These are phyloP conservation scores for Phytophthora multivora DNA, from an alignment of 352 stramenopile species.

Conservation along the genomic window DNA sequence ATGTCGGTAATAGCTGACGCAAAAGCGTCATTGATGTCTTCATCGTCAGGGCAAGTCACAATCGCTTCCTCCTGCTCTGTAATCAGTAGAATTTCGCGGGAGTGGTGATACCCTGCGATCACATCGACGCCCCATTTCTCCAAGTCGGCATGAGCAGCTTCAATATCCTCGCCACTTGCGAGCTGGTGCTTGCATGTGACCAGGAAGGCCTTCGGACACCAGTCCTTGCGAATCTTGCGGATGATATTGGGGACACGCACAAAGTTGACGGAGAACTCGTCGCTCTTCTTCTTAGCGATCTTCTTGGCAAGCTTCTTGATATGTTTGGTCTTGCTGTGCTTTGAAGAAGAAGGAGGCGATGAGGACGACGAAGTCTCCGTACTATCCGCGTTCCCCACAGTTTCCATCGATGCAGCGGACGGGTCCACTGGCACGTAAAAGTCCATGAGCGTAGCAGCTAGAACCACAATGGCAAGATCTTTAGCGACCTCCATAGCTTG, in stretches of 20 bases:
- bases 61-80: conserved; percentile 84
- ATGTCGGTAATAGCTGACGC: conserved; percentile 72
- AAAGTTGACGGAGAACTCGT: conserved; percentile 81
- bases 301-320: conserved; percentile 43
- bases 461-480: conserved; percentile 69
- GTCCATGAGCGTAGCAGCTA: conserved; percentile 82
- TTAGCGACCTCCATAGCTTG: conserved; percentile 61
- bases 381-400: conserved; percentile 1
- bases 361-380: conserved; percentile 15
- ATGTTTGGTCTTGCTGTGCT: conserved; percentile 30
- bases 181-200: conserved; percentile 82
- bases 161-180: conserved; percentile 69
- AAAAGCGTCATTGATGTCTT: conserved; percentile 85
- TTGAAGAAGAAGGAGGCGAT: conserved; percentile 28
- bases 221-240: conserved; percentile 80
- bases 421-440: conserved; percentile 67
- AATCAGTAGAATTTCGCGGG: conserved; percentile 77
- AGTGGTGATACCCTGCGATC: conserved; percentile 68
- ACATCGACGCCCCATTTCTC: conserved; percentile 86
- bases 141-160: conserved; percentile 67
- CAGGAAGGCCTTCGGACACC: conserved; percentile 81
- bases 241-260: conserved; percentile 82
- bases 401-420: conserved; percentile 16
- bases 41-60: conserved; percentile 70
- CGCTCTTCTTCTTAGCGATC: conserved; percentile 46